phyloP scores from a whole-genome alignment of 768 basidiomycete genomes.

The Termitomyces sp. region DNA sequence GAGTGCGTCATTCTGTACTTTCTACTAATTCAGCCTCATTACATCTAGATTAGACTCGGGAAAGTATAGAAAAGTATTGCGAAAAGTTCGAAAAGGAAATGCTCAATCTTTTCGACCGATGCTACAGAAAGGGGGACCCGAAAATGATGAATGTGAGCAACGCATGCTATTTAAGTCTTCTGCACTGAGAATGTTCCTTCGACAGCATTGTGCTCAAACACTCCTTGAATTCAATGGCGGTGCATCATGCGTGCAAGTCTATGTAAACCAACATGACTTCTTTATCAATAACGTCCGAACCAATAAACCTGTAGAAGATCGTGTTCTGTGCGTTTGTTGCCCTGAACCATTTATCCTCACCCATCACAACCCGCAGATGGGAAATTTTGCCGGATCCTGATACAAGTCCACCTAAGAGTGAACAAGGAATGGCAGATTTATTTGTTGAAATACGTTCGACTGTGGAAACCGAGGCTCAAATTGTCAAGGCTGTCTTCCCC shows the following conservation, averaged over 20 bases:
- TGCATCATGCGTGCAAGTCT: slow-evolving; percentile 93
- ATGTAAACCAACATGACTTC: slow-evolving; percentile 99
- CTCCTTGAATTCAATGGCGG: slow-evolving; percentile 98
- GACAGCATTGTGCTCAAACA: slow-evolving; percentile 93
- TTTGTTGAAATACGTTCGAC: slow-evolving; percentile 87
- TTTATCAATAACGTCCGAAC: slow-evolving; percentile 92
- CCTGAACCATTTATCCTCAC: not conserved
- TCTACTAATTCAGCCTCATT: not conserved
- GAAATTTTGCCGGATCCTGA: slow-evolving; percentile 73
- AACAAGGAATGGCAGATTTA: slow-evolving; percentile 72
- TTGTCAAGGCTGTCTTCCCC: slow-evolving; percentile 98
- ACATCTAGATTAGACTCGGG: slow-evolving; percentile 55
- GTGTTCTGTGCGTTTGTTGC: slow-evolving; percentile 40
- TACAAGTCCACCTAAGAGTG: slow-evolving; percentile 66
- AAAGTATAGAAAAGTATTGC: slow-evolving; percentile 93
- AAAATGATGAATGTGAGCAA: slow-evolving; percentile 94
- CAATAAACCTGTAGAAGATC: slow-evolving; percentile 47
- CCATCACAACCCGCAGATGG: slow-evolving; percentile 55
- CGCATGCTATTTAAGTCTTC: not conserved
- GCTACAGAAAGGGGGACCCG: slow-evolving; percentile 95
- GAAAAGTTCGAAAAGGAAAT: slow-evolving; percentile 99
- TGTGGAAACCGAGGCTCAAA: slow-evolving; percentile 93
- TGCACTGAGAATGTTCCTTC: not conserved
- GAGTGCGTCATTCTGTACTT: slow-evolving; percentile 35
- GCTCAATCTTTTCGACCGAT: slow-evolving; percentile 91